These are phyloP conservation scores for Maudiozyma turicensis DNA, from an alignment of 805 yeast species.

Conservation along the genomic window DNA sequence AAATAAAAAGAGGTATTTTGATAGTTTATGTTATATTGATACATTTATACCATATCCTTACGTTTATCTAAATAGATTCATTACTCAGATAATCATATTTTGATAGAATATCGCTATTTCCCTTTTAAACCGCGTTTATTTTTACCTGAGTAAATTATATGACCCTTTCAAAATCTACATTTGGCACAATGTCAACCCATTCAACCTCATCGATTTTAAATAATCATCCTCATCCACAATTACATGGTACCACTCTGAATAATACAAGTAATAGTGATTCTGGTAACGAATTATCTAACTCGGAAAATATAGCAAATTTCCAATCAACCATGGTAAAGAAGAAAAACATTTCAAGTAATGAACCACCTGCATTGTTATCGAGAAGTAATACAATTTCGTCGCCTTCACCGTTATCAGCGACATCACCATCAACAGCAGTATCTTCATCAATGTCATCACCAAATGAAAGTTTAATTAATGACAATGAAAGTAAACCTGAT, in stretches of 20 bases:
- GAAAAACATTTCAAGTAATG: not conserved
- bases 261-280: conserved; percentile 2
- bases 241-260: conserved; percentile 4
- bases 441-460: not conserved
- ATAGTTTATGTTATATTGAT: too few relatives aligned
- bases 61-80: too few relatives aligned
- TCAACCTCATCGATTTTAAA: conserved; percentile 12
- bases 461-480: not conserved
- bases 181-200: conserved; percentile 9
- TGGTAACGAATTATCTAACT: not conserved
- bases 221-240: conserved; percentile 18
- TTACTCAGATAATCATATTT: too few relatives aligned
- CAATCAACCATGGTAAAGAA: not conserved
- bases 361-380: not conserved
- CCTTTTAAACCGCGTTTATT: too few relatives aligned
- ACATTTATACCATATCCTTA: too few relatives aligned
- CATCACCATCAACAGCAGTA: not conserved
- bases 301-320: not conserved
- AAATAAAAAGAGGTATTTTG: too few relatives aligned
- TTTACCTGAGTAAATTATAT: not conserved
- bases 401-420: not conserved
- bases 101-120: too few relatives aligned
- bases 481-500: not conserved
- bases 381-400: not conserved
- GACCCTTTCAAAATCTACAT: conserved; percentile 16